Evolutionary conservation across 306 rosid genomes (phyloP).

Genomic region (Cucurbita moschata): DNA sequence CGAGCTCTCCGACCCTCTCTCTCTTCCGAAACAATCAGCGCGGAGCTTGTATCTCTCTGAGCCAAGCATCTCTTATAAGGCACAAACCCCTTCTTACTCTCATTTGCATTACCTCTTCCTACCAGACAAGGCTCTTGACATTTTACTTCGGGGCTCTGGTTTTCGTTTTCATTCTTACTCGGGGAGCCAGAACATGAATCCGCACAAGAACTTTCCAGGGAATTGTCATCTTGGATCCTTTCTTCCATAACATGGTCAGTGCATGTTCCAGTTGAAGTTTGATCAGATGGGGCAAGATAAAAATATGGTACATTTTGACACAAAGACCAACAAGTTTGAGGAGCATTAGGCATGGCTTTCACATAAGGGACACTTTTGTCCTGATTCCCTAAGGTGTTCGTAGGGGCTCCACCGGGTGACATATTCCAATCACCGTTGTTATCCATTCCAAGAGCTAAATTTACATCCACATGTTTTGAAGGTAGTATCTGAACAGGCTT

Average conservation of each 20-base stretch:
- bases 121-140: constrained; percentile 2
- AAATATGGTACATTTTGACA: constrained; percentile 26
- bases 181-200: constrained; percentile 37
- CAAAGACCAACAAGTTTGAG: constrained; percentile 32
- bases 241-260: constrained; percentile 17
- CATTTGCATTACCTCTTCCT: constrained; percentile 18
- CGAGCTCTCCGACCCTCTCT: constrained; percentile 63
- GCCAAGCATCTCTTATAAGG: constrained; percentile 76
- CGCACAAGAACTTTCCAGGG: constrained; percentile 35
- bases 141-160: constrained; percentile 24
- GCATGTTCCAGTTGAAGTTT: constrained; percentile 14
- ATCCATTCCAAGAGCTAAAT: constrained; percentile 32
- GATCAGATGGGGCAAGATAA: constrained; percentile 11
- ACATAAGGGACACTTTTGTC: neutral
- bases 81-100: constrained; percentile 49
- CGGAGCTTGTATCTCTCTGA: constrained; percentile 43
- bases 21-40: constrained; percentile 29
- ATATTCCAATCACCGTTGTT: constrained; percentile 7
- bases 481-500: constrained; percentile 21
- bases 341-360: constrained; percentile 9
- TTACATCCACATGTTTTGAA: constrained; percentile 18
- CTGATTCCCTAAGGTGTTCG: neutral
- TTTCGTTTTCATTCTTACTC: constrained; percentile 20
- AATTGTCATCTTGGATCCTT: constrained; percentile 18
- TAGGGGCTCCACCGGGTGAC: constrained; percentile 10